Conservation (phyloP, 2,329 filamentous ascomycete genomes). For the Pseudocercospora fuligena region DNA sequence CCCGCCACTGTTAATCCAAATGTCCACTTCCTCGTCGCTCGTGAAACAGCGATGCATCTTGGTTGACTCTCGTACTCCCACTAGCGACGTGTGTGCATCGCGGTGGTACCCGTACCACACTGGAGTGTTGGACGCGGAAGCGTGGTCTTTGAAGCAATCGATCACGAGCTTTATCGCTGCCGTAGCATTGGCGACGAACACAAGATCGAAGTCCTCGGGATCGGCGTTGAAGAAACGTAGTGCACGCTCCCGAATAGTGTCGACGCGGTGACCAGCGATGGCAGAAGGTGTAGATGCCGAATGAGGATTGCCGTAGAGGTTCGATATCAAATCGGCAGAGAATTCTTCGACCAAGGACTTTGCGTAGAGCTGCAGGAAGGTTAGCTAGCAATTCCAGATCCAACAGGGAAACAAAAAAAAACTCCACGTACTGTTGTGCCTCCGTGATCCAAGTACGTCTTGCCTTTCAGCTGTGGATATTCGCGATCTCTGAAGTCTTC, state of each 20-base stretch:
- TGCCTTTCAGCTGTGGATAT: constrained; percentile 50
- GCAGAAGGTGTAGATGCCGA: constrained; percentile 66
- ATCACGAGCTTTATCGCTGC: constrained; percentile 67
- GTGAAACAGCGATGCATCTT: constrained; percentile 46
- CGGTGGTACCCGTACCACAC: constrained; percentile 66
- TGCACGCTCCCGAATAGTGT: constrained; percentile 59
- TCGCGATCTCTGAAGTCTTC: constrained; percentile 47
- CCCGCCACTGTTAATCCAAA: constrained; percentile 49
- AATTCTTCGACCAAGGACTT: constrained; percentile 63
- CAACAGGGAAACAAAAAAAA: not conserved
- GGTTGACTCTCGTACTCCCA: constrained; percentile 43
- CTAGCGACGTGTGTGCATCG: constrained; percentile 66
- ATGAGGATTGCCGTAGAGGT: constrained; percentile 72
- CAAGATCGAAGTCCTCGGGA: constrained; percentile 63
- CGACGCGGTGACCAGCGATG: constrained; percentile 61
- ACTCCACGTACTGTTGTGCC: constrained; percentile 46
- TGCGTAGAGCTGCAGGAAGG: constrained; percentile 55
- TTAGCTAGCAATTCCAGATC: constrained; percentile 4
- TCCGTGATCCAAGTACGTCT: constrained; percentile 49
- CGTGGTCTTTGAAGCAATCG: constrained; percentile 61
- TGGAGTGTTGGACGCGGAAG: constrained; percentile 51
- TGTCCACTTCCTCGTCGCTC: constrained; percentile 47
- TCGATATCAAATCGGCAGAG: constrained; percentile 58
- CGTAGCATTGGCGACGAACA: constrained; percentile 67
- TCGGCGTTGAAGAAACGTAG: constrained; percentile 64